phyloP scores from a whole-genome alignment of 306 rosid genomes.

The Alnus rubra region DNA sequence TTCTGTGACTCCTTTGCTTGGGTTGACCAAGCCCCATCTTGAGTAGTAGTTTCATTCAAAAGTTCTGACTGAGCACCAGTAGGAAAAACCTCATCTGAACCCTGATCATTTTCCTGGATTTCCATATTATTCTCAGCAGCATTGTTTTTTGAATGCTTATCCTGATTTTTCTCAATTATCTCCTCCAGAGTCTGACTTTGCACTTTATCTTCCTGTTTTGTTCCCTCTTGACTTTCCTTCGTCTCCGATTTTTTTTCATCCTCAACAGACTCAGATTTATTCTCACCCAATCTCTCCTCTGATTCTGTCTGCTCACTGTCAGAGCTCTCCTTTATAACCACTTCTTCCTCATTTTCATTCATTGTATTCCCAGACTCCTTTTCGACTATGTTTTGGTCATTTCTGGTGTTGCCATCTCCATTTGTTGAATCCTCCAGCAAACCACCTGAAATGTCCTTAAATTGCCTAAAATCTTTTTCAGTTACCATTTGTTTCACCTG shows the following conservation, averaged over 20 bases:
- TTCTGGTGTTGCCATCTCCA: slow-evolving; percentile 32
- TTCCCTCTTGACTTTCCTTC: slow-evolving; percentile 34
- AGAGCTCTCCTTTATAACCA: slow-evolving; percentile 9
- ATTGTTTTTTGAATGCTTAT: slow-evolving; percentile 25
- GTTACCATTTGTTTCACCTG: slow-evolving; percentile 37
- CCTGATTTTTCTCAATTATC: slow-evolving; percentile 28
- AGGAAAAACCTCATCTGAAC: slow-evolving; percentile 28
- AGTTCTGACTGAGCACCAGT: slow-evolving; percentile 30
- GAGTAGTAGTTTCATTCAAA: slow-evolving; percentile 36
- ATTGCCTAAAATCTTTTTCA: slow-evolving; percentile 35
- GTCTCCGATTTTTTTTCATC: slow-evolving; percentile 31
- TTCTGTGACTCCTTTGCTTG: slow-evolving; percentile 45
- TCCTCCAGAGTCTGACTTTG: slow-evolving; percentile 40
- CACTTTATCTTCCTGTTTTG: slow-evolving; percentile 35
- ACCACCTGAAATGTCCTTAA: slow-evolving; percentile 46
- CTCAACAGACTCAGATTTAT: slow-evolving; percentile 26
- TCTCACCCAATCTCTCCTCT: slow-evolving; percentile 24
- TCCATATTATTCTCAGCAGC: slow-evolving; percentile 32
- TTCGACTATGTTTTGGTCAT: slow-evolving; percentile 28
- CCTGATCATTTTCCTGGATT: slow-evolving; percentile 32
- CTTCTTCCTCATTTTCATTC: slow-evolving; percentile 31
- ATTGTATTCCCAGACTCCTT: slow-evolving; percentile 27
- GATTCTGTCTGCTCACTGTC: slow-evolving; percentile 31
- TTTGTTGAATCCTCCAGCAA: slow-evolving; percentile 33
- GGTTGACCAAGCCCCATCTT: slow-evolving; percentile 56